A percentile compares a stretch with the other conserved stretches of the same genome.
phyloP scores from a whole-genome alignment of 2,329 filamentous ascomycete genomes.

The Rhynchosporium graminicola region DNA sequence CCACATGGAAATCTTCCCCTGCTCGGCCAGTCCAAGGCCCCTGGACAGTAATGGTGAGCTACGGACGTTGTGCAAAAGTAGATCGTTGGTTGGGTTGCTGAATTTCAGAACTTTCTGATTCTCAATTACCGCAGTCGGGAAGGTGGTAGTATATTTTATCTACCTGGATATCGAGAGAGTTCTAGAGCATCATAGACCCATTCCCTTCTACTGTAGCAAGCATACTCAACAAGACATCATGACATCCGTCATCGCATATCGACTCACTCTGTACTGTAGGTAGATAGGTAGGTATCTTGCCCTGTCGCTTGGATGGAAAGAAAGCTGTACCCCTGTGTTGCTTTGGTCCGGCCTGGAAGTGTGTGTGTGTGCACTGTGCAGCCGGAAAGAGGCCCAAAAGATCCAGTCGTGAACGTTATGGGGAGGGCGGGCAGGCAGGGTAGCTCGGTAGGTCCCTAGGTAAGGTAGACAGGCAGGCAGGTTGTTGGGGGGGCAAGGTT shows the following conservation, averaged over 20 bases:
- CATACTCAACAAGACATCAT: background rate
- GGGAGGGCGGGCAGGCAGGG: background rate
- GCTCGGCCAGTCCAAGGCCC: background rate
- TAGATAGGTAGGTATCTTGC: background rate
- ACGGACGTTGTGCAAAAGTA: background rate
- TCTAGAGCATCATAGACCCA: no score
- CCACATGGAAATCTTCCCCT: background rate
- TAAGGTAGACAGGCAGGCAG: background rate
- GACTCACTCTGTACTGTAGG: no score
- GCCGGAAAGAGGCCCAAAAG: constrained; percentile 7
- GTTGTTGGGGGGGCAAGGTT: constrained; percentile 23
- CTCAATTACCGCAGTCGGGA: background rate
- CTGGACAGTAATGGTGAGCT: background rate
- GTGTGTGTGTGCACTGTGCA: background rate
- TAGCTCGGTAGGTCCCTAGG: no score
- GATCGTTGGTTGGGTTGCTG: constrained; percentile 3
- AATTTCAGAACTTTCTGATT: background rate
- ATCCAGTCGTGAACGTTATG: constrained; percentile 13
- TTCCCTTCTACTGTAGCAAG: constrained; percentile 8
- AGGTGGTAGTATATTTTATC: background rate
- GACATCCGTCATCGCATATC: background rate
- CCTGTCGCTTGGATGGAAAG: background rate
- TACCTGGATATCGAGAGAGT: constrained; percentile 3
- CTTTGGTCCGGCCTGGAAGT: constrained; percentile 1
- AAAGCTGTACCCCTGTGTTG: background rate